Percentiles rank a stretch among this genome's conserved stretches.
Evolutionary conservation across 805 yeast species (phyloP).

Genomic region (Phaffomyces thermotolerans): DNA sequence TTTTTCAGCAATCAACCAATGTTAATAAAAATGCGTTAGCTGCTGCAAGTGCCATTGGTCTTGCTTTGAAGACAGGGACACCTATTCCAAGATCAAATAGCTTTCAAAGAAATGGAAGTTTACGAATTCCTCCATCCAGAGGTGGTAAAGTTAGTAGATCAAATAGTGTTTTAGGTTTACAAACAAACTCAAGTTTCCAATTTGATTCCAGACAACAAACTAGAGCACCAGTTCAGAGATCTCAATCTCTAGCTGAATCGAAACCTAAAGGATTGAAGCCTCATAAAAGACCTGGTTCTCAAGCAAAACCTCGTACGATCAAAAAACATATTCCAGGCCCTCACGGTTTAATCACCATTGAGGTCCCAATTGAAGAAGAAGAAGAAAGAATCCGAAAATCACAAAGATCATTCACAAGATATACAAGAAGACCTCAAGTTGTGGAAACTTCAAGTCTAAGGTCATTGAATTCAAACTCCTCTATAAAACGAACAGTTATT

Average conservation of each 20-base stretch:
- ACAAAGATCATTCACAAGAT: conserved; percentile 3
- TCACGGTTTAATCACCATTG: conserved; percentile 59
- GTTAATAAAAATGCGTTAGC: conserved; percentile 50
- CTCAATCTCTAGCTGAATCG: conserved; percentile 12
- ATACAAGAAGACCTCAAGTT: conserved; percentile 1
- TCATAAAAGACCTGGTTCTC: conserved; percentile 1
- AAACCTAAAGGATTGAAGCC: neutral
- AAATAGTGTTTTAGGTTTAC: conserved; percentile 19
- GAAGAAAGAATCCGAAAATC: conserved; percentile 11
- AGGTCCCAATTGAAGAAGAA: conserved; percentile 46
- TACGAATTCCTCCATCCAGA: conserved; percentile 10
- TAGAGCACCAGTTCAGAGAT: conserved; percentile 12
- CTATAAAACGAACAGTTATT: conserved; percentile 13
- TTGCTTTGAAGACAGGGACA: conserved; percentile 32
- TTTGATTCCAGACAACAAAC: conserved; percentile 5
- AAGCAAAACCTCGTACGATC: conserved; percentile 36
- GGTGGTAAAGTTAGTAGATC: conserved; percentile 11
- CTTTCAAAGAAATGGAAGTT: conserved; percentile 19
- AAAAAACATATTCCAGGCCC: conserved; percentile 71
- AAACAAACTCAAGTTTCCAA: conserved; percentile 11
- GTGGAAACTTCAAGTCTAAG: conserved; percentile 8
- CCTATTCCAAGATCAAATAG: conserved; percentile 25
- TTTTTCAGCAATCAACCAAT: conserved; percentile 15
- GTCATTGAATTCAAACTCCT: conserved; percentile 9
- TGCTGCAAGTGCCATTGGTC: conserved; percentile 53